Evolutionary conservation across 306 rosid species (phyloP).

Genomic region (Trichosanthes truncata): DNA sequence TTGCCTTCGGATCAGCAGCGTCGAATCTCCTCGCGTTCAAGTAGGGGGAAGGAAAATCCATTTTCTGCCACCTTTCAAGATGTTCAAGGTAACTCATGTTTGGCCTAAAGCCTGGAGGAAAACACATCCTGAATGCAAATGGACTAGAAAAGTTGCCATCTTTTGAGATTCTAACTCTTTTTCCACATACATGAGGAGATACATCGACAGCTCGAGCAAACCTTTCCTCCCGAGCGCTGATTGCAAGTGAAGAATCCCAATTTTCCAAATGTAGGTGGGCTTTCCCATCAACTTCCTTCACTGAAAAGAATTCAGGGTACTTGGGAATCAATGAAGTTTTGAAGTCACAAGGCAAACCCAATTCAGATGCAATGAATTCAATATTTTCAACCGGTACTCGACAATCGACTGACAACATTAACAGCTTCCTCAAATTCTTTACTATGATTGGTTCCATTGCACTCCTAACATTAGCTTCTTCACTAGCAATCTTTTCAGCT

Average conservation of each 20-base stretch:
- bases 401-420: slow-evolving; percentile 70
- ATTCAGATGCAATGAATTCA: slow-evolving; percentile 39
- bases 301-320: slow-evolving; percentile 50
- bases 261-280: slow-evolving; percentile 50
- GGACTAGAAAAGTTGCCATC: slow-evolving; percentile 62
- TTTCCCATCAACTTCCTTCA: slow-evolving; percentile 37
- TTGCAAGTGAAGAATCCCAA: slow-evolving; percentile 67
- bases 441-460: slow-evolving; percentile 72
- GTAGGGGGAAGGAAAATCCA: slow-evolving; percentile 86
- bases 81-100: slow-evolving; percentile 53
- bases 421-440: slow-evolving; percentile 46
- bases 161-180: slow-evolving; percentile 49
- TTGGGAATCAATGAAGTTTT: slow-evolving; percentile 35
- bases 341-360: slow-evolving; percentile 54
- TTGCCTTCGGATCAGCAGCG: slow-evolving; percentile 46
- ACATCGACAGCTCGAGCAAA: slow-evolving; percentile 28
- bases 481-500: slow-evolving; percentile 41
- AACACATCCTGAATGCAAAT: slow-evolving; percentile 48
- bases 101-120: slow-evolving; percentile 66
- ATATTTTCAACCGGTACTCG: slow-evolving; percentile 45
- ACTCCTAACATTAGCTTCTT: slow-evolving; percentile 33
- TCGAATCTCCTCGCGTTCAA: slow-evolving; percentile 73
- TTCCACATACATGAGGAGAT: slow-evolving; percentile 16
- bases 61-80: slow-evolving; percentile 65
- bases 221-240: slow-evolving; percentile 48